Percentiles rank a stretch among this genome's conserved stretches.
Evolutionary conservation across 2,329 filamentous ascomycete species (phyloP).

Genomic region (Clonostachys byssicola): DNA sequence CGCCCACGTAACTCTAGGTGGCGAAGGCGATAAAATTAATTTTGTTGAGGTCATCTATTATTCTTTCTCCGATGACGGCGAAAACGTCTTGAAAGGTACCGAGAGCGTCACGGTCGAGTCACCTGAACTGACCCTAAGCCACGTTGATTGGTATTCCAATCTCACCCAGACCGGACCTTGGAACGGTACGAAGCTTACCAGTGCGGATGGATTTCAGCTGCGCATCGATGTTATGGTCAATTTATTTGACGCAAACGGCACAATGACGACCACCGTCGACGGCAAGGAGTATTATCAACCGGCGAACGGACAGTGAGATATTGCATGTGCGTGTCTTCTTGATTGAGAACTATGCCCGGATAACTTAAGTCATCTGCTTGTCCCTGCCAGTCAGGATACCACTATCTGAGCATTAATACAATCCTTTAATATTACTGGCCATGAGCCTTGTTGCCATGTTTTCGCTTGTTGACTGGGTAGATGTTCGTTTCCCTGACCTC

Average conservation of each 20-base stretch:
- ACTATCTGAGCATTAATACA: too few relatives aligned
- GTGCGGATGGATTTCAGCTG: constrained; percentile 29
- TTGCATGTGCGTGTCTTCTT: too few relatives aligned
- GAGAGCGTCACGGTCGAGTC: constrained; percentile 21
- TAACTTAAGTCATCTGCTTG: too few relatives aligned
- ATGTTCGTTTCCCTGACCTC: too few relatives aligned
- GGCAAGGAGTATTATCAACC: constrained; percentile 30
- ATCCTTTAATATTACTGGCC: too few relatives aligned
- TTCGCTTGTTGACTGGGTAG: too few relatives aligned
- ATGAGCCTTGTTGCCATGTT: too few relatives aligned
- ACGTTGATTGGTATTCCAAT: constrained; percentile 28
- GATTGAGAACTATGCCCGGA: too few relatives aligned
- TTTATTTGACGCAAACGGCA: constrained; percentile 33
- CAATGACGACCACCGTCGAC: constrained; percentile 27
- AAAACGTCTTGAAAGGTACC: constrained; percentile 9
- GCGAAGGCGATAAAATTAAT: not conserved
- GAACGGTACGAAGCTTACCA: constrained; percentile 28
- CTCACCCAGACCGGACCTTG: constrained; percentile 20
- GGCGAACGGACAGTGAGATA: constrained; percentile 13
- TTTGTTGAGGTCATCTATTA: not conserved
- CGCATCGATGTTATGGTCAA: constrained; percentile 29
- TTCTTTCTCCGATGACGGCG: not conserved
- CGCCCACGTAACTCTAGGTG: not conserved
- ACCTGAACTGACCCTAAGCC: not conserved
- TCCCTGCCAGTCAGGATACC: too few relatives aligned